phyloP scores from a whole-genome alignment of 805 yeast species.

The Candida andamanensis region DNA sequence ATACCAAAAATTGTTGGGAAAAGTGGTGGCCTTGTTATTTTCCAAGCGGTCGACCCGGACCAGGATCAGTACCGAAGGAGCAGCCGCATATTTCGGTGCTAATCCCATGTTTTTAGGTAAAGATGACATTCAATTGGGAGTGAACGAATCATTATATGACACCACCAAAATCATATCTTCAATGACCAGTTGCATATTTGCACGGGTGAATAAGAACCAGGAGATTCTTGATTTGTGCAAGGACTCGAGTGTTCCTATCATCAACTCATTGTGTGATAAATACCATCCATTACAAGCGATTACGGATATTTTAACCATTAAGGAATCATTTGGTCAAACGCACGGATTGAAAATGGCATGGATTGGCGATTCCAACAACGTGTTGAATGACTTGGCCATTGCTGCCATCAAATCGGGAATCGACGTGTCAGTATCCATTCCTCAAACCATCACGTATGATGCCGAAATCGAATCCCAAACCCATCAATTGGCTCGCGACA shows the following conservation, averaged over 20 bases:
- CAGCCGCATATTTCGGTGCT: slow-evolving; percentile 87
- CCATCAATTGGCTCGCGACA: slow-evolving; percentile 42
- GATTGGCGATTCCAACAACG: slow-evolving; percentile 97
- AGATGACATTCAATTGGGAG: slow-evolving; percentile 95
- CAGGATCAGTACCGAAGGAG: slow-evolving; percentile 90
- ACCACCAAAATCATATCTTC: slow-evolving; percentile 86
- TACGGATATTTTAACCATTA: slow-evolving; percentile 81
- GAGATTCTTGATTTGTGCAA: slow-evolving; percentile 76
- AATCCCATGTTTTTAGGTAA: slow-evolving; percentile 95
- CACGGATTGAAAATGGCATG: slow-evolving; percentile 76
- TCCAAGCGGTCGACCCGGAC: slow-evolving; percentile 94
- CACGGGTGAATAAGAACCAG: slow-evolving; percentile 84
- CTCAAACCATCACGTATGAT: slow-evolving; percentile 65
- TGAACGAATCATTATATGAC: slow-evolving; percentile 86
- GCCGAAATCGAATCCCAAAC: slow-evolving; percentile 51
- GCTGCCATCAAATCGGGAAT: slow-evolving; percentile 86
- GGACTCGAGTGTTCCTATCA: slow-evolving; percentile 83
- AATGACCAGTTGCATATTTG: slow-evolving; percentile 95
- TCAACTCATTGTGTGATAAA: slow-evolving; percentile 87
- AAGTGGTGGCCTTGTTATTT: slow-evolving; percentile 77
- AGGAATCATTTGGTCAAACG: slow-evolving; percentile 62
- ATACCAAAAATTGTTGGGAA: slow-evolving; percentile 63
- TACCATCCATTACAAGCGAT: slow-evolving; percentile 96
- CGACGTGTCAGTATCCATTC: slow-evolving; percentile 78
- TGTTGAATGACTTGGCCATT: slow-evolving; percentile 85